Evolutionary conservation across 1,284 basidiomycete genomes (phyloP).

Genomic region (Ganoderma resinaceum): DNA sequence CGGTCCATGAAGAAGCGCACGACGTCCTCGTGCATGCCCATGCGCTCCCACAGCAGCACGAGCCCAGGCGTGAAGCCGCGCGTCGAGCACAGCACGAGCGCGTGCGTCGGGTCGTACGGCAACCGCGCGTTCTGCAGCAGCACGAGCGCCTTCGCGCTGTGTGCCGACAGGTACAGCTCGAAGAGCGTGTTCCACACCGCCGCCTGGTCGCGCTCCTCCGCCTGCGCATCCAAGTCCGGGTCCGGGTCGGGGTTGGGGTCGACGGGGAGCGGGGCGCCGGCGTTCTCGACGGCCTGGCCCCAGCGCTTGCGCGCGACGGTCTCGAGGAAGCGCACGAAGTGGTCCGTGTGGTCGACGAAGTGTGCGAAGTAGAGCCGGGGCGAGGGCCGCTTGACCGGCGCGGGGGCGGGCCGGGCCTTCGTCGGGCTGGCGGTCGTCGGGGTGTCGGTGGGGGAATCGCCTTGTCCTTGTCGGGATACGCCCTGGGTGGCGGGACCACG

Average conservation of each 20-base stretch:
- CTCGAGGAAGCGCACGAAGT: slow-evolving; percentile 91
- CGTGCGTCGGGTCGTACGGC: slow-evolving; percentile 91
- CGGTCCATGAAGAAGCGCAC: slow-evolving; percentile 90
- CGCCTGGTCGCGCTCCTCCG: slow-evolving; percentile 76
- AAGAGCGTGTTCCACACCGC: slow-evolving; percentile 97
- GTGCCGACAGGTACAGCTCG: slow-evolving; percentile 84
- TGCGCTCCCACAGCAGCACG: slow-evolving; percentile 89
- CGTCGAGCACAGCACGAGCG: slow-evolving; percentile 91
- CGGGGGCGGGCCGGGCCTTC: slow-evolving; percentile 32
- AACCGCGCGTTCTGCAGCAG: slow-evolving; percentile 69
- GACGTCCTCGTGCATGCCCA: slow-evolving; percentile 97
- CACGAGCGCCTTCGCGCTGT: slow-evolving; percentile 65
- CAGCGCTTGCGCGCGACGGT: slow-evolving; percentile 84
- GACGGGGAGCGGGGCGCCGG: slow-evolving; percentile 19
- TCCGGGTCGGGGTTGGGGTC: slow-evolving; percentile 38
- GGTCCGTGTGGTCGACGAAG: slow-evolving; percentile 88
- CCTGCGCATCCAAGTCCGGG: slow-evolving; percentile 53
- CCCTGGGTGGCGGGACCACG: slow-evolving; percentile 46
- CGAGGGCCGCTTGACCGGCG: slow-evolving; percentile 68
- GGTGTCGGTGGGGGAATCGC: slow-evolving; percentile 40
- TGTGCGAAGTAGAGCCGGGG: slow-evolving; percentile 92
- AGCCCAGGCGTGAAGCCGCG: slow-evolving; percentile 84
- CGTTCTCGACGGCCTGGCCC: slow-evolving; percentile 73
- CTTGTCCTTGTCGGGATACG: slow-evolving; percentile 35
- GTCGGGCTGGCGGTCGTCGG: slow-evolving; percentile 33